Evolutionary conservation across 2,329 filamentous ascomycete species (phyloP).

Genomic region (Beauveria brongniartii): DNA sequence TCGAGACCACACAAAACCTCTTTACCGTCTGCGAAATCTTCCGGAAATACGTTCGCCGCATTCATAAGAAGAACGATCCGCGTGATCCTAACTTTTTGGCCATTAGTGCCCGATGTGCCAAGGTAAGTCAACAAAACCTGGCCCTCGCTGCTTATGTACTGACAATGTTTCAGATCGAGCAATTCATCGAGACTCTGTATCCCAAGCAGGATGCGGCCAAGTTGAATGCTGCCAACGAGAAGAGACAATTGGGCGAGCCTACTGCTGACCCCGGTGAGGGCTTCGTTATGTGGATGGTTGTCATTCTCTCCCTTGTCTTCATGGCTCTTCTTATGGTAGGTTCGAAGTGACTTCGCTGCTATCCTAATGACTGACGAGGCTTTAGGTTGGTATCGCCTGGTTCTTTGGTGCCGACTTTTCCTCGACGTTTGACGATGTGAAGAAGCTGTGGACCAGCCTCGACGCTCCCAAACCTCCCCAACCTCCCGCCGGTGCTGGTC

Average conservation of each 20-base stretch:
- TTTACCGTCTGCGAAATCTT: constrained; percentile 75
- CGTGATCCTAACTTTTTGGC: constrained; percentile 86
- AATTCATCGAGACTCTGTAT: constrained; percentile 92
- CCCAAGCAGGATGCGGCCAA: constrained; percentile 69
- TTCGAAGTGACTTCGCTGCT: constrained; percentile 12
- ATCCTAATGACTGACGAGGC: not conserved
- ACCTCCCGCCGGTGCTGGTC: constrained; percentile 18
- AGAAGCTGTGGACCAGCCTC: constrained; percentile 14
- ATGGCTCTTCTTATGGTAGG: constrained; percentile 76
- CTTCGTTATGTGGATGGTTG: constrained; percentile 57
- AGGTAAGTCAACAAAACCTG: constrained; percentile 42
- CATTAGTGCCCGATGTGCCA: constrained; percentile 84
- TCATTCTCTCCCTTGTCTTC: constrained; percentile 59
- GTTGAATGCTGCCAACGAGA: constrained; percentile 33
- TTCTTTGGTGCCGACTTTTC: constrained; percentile 78
- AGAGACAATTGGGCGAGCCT: constrained; percentile 32
- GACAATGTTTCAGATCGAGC: constrained; percentile 59
- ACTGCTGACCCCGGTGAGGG: constrained; percentile 50
- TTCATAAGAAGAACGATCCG: constrained; percentile 90
- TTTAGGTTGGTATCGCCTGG: constrained; percentile 69
- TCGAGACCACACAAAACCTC: constrained; percentile 86
- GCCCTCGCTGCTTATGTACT: constrained; percentile 11
- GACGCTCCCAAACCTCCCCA: constrained; percentile 16
- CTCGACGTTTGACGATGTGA: constrained; percentile 22
- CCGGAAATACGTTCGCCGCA: constrained; percentile 66